Conservation (phyloP, 2,329 filamentous ascomycete species). For the Ambrosiella xylebori region DNA sequence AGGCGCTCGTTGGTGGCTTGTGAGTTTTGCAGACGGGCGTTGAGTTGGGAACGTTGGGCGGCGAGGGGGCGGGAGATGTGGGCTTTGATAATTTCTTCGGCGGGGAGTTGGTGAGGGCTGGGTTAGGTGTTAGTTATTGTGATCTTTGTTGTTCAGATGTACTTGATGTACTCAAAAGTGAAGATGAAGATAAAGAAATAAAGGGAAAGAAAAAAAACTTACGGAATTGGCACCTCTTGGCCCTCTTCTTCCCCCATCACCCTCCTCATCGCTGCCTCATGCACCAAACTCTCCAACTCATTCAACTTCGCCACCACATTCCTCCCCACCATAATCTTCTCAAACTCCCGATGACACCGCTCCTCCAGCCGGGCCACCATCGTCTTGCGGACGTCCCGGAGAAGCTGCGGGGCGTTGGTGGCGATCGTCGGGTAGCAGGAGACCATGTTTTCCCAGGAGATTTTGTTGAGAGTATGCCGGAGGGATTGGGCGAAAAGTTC, state of each 20-base stretch:
- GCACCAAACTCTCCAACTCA: constrained; percentile 38
- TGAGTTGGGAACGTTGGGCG: constrained; percentile 37
- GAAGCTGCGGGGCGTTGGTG: constrained; percentile 29
- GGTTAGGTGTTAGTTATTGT: neutral
- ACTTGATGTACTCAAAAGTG: too few species aligned
- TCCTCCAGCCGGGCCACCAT: constrained; percentile 38
- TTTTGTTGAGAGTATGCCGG: constrained; percentile 34
- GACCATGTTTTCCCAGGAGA: constrained; percentile 39
- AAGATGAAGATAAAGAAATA: neutral
- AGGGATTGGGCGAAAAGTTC: constrained; percentile 36
- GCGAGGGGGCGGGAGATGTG: constrained; percentile 37
- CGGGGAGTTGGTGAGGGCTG: constrained; percentile 39
- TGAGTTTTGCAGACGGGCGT: constrained; percentile 37
- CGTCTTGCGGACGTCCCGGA: constrained; percentile 38
- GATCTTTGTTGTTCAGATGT: too few species aligned
- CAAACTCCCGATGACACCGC: constrained; percentile 42
- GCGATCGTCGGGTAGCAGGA: constrained; percentile 46
- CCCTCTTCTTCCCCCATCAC: constrained; percentile 17
- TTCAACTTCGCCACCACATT: constrained; percentile 41
- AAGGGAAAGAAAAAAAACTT: constrained; percentile 16
- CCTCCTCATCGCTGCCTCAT: constrained; percentile 28
- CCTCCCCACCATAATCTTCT: constrained; percentile 32
- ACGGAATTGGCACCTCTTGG: constrained; percentile 27
- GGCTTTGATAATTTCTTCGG: constrained; percentile 33
- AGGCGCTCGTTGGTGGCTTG: constrained; percentile 39